Evolutionary conservation across 1,284 basidiomycete species (phyloP), one percentile per base, ranked within the genome.

Genomic region (Cryptococcus neoformans): DNA sequence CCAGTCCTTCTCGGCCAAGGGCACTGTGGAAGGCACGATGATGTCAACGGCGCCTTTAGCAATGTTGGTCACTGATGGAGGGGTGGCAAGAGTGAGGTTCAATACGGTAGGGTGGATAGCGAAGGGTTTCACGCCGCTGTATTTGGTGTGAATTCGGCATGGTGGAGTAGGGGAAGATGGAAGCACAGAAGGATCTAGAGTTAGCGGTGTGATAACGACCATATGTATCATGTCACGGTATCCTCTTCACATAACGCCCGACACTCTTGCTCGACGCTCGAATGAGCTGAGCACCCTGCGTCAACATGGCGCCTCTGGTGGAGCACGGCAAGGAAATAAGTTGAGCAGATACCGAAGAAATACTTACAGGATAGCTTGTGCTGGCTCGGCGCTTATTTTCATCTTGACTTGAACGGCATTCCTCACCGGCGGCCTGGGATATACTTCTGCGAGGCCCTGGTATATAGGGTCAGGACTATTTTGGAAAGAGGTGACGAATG

Each of bases 1-100:
- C 78, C 89, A 86, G 6, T 82, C 79, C 28, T 80, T 70, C 55
- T 88, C 85, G 3, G 70, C 67, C 28, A 76, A 51, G 1, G 69
- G 70, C 5, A 34, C 39, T 1, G 64, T 64, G 12, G 58, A 60
- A 17, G 73, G 72, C 0, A 76, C 63, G 53, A 76, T 62, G 46
- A 76, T 72, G 54, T 76, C 74, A 16, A 72, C 63, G 0, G 71
- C 63, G 14, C 64, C 61, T 45, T 68, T 63, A 45, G 63, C 63
- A 49, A 65, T 62, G 36, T 65, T 67, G 53, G 64, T 65, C 56
- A 69, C 60, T 39, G 55, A 54, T 2, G 70, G 68, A 6, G 66
- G 60, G 10, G 62, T 62, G 8, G 60, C 58, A 11, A 66, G 50
- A 2, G 60, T 57, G 38, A 70, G 55, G 57, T 72, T 64, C 44